Percentiles rank a stretch among this genome's conserved stretches.
These are phyloP conservation scores for Platismatia glauca DNA, from an alignment of 495 filamentous ascomycete species.

Conservation along the genomic window DNA sequence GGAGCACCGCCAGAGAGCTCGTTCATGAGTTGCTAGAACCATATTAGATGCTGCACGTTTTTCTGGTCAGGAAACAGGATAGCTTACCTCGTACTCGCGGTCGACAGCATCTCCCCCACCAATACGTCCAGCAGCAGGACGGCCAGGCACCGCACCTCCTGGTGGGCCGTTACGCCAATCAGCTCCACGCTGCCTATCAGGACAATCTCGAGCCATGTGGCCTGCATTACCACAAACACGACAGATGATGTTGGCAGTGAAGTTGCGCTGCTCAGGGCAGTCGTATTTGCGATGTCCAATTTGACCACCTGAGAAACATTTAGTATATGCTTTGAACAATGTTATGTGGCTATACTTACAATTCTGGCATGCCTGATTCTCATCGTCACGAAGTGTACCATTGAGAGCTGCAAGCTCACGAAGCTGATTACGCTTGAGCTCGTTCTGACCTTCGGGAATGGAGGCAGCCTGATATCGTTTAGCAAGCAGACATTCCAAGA, in stretches of 20 bases:
- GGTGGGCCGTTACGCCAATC: slow-evolving; percentile 79
- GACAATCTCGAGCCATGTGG: slow-evolving; percentile 90
- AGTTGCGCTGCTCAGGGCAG: slow-evolving; percentile 95
- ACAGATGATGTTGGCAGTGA: slow-evolving; percentile 97
- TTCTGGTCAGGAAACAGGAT: neutral
- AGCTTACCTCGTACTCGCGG: slow-evolving; percentile 83
- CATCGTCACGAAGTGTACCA: slow-evolving; percentile 95
- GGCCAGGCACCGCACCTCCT: slow-evolving; percentile 28
- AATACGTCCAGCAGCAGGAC: slow-evolving; percentile 55
- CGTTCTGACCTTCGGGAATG: slow-evolving; percentile 95
- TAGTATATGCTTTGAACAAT: neutral
- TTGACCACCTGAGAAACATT: slow-evolving; percentile 57
- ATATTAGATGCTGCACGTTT: neutral
- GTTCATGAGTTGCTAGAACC: slow-evolving; percentile 82
- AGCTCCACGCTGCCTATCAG: slow-evolving; percentile 78
- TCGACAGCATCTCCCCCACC: slow-evolving; percentile 78
- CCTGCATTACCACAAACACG: slow-evolving; percentile 94
- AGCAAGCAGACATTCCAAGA: slow-evolving; percentile 1
- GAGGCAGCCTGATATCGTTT: slow-evolving; percentile 66
- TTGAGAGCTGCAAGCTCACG: slow-evolving; percentile 95
- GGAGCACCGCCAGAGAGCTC: slow-evolving; percentile 77
- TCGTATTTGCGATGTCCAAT: slow-evolving; percentile 99
- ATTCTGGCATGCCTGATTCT: slow-evolving; percentile 99
- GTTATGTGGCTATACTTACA: slow-evolving; percentile 45
- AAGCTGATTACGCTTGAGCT: slow-evolving; percentile 96